Conservation (phyloP, 306 rosid species). For the Cicer pinnatifidum region DNA sequence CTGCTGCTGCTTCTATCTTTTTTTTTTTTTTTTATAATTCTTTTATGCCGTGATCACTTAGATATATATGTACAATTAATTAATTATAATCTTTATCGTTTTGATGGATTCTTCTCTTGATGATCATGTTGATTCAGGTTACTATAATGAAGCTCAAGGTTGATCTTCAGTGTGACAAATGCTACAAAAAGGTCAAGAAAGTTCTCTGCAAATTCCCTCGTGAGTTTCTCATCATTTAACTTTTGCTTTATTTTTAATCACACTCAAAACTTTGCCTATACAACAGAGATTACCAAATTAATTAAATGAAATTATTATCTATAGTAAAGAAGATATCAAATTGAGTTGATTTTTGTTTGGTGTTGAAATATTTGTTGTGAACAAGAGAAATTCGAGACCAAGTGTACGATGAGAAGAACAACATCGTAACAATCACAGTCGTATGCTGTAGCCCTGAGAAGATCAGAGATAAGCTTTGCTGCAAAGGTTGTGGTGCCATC, state of each 20-base stretch:
- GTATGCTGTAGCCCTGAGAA: constrained; percentile 82
- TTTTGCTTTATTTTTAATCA: neutral
- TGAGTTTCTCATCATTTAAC: constrained; percentile 48
- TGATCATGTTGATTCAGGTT: constrained; percentile 44
- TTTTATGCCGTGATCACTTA: constrained; percentile 1
- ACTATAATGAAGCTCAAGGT: constrained; percentile 70
- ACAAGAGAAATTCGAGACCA: constrained; percentile 90
- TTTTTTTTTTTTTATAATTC: no score
- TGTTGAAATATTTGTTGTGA: constrained; percentile 52
- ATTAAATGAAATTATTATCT: neutral
- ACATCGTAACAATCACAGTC: constrained; percentile 66
- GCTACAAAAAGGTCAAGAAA: constrained; percentile 80
- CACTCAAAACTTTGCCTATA: neutral
- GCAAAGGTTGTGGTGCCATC: constrained; percentile 60
- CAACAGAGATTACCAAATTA: neutral
- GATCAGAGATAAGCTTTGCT: constrained; percentile 61
- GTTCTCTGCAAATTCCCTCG: constrained; percentile 83
- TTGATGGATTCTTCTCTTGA: neutral
- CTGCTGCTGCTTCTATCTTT: neutral
- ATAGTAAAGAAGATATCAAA: constrained; percentile 20
- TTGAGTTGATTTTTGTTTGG: constrained; percentile 44
- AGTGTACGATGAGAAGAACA: constrained; percentile 65
- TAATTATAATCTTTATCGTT: neutral
- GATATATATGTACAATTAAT: neutral
- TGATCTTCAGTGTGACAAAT: constrained; percentile 69